Base-by-base conservation (phyloP, 2,329 filamentous ascomycete genomes). In the Pseudogymnoascus sp. region DNA sequence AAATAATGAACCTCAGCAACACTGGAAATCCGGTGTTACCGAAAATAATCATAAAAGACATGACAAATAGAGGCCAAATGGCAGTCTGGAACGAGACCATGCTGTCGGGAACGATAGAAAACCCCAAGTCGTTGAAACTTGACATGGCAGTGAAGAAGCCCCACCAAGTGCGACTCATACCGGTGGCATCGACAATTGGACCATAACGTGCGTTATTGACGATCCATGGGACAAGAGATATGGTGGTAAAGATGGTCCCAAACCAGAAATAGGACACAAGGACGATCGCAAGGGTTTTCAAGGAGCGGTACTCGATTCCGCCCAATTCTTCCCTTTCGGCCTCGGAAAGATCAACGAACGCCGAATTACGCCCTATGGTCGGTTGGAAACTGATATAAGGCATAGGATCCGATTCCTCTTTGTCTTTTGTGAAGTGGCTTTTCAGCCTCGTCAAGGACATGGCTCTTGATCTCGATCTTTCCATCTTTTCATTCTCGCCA, bases 21-120 rank as follows among this genome's bases (percentile, higher is more conserved):
- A 94, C 90, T 0, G 93, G 94, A 68, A 97, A 97, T 0, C 89
- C 94, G 0, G 93, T 97, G 70, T 97, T 97, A 61, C 93, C 93
- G 63, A 96, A 91, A 64, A 97, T 85, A 70, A 97, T 94, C 41
- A 97, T 81, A 67, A 96, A 96, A 6, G 85, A 85, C 75, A 91
- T 84, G 43, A 94, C 71, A 20, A 97, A 77, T 50, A 97, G 78
- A 0, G 88, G 85, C 67, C 90, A 88, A 6, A 88, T 78, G 0
- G 91, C 90, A 7, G 78, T 82, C 67, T 90, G 86, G 73, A 97
- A 97, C 0, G 90, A 93, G 41, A 85, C 82, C 91, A 99, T 97
- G 67, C 91, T 97, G 75, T 97, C 90, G 0, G 92, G 88, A 0
- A 91, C 97, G 65, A 99, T 77, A 1, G 92, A 93, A 68, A 91